phyloP scores from a whole-genome alignment of 2,329 filamentous ascomycete genomes.

The Sporothrix protearum region DNA sequence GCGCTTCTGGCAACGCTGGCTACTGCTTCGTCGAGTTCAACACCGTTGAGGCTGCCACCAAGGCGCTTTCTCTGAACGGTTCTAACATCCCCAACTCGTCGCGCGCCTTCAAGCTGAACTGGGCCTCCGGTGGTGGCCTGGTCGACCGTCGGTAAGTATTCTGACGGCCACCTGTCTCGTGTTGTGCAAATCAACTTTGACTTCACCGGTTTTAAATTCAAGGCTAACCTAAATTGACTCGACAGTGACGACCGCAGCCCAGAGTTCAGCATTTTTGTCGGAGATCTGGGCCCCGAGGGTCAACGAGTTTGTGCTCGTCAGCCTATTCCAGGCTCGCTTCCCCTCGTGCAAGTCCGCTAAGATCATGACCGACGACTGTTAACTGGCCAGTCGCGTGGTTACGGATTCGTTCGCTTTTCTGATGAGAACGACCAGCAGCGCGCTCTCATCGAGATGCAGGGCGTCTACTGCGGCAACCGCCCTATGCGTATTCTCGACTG shows the following conservation, averaged over 20 bases:
- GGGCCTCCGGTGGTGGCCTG: constrained; percentile 93
- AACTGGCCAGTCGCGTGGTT: constrained; percentile 96
- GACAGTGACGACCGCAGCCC: constrained; percentile 87
- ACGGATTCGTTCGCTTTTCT: constrained; percentile 96
- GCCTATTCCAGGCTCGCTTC: constrained; percentile 94
- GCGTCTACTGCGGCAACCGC: constrained; percentile 96
- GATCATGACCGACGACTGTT: constrained; percentile 99
- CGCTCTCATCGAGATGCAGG: constrained; percentile 95
- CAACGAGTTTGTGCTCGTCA: constrained; percentile 96
- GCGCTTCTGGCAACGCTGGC: constrained; percentile 95
- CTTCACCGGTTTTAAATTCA: background rate
- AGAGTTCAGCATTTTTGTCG: constrained; percentile 96
- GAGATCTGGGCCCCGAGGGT: constrained; percentile 95
- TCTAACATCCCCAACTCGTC: constrained; percentile 88
- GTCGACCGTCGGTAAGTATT: constrained; percentile 79
- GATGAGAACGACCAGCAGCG: constrained; percentile 95
- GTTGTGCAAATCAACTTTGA: no score
- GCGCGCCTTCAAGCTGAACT: constrained; percentile 97
- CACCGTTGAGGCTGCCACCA: constrained; percentile 77
- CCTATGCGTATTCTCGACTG: constrained; percentile 99
- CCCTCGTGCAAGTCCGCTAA: constrained; percentile 98
- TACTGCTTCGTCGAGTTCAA: constrained; percentile 98
- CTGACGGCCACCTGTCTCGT: background rate
- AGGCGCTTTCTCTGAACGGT: constrained; percentile 87
- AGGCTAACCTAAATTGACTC: constrained; percentile 18